Base-by-base conservation (phyloP, 2,329 filamentous ascomycete species). In the Proliferodiscus dingleyae region DNA sequence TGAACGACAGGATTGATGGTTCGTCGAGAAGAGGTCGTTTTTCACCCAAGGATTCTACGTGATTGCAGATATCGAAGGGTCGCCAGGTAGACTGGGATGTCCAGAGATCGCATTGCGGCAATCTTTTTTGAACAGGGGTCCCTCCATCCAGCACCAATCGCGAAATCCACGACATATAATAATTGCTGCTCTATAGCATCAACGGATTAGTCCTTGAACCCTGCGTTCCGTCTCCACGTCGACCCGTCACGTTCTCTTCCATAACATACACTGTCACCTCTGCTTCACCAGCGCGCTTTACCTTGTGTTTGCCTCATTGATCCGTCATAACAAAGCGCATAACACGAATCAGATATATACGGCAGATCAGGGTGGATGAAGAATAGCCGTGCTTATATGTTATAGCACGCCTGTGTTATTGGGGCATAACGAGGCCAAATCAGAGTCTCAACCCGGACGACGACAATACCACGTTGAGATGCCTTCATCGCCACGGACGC, bases 401-500 rank as follows among this genome's bases (percentile, higher is more conserved):
- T 26, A 33, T 38, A 41, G 19, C 23, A 34, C 21, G 30, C 26
- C 19, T 43, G 33, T 38, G 26, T 18, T 39, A 26, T 22, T 32
- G 8, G 19, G 16, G 15, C 11, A 34, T 32, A 22, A 28, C 13
- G 32, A 2, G 3, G 24, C 19, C 18, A 26, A 21, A 18, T 30
- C 16, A 33, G 41, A 32, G 16, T 32, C 29, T 33, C 43, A 46
- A 47, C 30, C 46, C 46, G 44, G 44, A 48, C 39, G 49, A 52
- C 39, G 44, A 47, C 37, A 43, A 18, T 40, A 43, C 43, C 18
- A 37, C 36, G 24, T 54, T 62, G 59, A 40, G 32, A 76, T 75
- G 70, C 62, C 69, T 40, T 60, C 68, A 43, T 65, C 68, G 46
- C 77, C 78, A 40, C 70, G 69, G 39, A 81, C 78, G 28, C 78